Evolutionary conservation across 2,329 filamentous ascomycete genomes (phyloP).

Genomic region (Diaporthe velutina): DNA sequence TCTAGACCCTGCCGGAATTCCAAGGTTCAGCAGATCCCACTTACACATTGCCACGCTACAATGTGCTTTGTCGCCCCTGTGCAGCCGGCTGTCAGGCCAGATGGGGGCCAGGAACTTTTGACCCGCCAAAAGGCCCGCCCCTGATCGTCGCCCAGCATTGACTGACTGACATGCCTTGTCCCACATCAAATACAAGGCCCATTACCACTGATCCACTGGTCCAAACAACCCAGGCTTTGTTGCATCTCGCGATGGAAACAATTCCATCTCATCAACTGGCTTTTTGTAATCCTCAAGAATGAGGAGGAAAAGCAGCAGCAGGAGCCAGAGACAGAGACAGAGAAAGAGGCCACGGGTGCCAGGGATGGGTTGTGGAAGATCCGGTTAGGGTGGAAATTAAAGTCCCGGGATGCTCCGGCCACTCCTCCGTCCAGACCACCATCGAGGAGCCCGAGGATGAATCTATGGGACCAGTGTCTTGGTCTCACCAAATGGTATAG

Average conservation of each 20-base stretch:
- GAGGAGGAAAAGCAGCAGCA: background rate
- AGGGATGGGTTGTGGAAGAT: conserved; percentile 2
- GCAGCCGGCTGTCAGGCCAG: background rate
- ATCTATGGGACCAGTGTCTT: background rate
- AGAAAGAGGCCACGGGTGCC: background rate
- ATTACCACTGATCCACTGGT: background rate
- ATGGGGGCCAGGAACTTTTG: conserved; percentile 27
- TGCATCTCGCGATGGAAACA: background rate
- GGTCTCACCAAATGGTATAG: background rate
- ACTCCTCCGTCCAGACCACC: background rate
- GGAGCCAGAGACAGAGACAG: background rate
- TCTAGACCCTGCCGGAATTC: conserved; percentile 14
- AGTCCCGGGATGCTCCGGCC: conserved; percentile 26
- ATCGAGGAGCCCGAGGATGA: background rate
- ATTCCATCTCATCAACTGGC: background rate
- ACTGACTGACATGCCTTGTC: conserved; percentile 24
- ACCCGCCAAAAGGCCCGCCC: conserved; percentile 28
- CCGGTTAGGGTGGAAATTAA: conserved; percentile 22
- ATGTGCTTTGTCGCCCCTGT: background rate
- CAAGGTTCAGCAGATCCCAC: conserved; percentile 29
- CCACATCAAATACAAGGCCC: background rate
- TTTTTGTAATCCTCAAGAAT: background rate
- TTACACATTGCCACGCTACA: conserved; percentile 27
- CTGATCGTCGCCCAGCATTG: conserved; percentile 9
- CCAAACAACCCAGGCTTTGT: background rate